A percentile compares a stretch with the other conserved stretches of the same genome.
Evolutionary conservation across 2,329 filamentous ascomycete species (phyloP).

Genomic region (Diaporthe aspalathi): DNA sequence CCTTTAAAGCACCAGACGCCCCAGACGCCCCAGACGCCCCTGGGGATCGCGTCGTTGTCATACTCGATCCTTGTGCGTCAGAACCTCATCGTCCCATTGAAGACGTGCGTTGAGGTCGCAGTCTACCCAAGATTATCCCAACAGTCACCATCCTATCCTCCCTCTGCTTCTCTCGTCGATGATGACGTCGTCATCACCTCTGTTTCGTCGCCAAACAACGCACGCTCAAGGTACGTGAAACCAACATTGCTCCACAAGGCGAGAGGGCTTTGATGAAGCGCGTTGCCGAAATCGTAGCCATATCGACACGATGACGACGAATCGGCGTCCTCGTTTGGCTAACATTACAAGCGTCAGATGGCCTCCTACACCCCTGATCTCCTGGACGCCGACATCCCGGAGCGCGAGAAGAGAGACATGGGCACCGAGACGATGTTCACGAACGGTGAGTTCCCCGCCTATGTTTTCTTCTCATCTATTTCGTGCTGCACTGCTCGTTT

Average conservation of each 20-base stretch:
- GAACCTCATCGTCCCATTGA: neutral
- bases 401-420: neutral
- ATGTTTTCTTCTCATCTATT: neutral
- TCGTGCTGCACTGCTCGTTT: neutral
- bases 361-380: neutral
- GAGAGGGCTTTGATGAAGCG: neutral
- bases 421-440: neutral
- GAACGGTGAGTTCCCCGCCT: neutral
- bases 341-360: neutral
- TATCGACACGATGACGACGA: neutral
- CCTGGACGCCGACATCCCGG: neutral
- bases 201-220: neutral
- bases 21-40: neutral
- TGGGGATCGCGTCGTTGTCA: neutral
- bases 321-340: neutral
- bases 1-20: neutral
- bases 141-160: neutral
- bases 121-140: neutral
- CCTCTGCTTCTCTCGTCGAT: neutral
- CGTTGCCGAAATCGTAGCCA: neutral
- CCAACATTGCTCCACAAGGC: neutral
- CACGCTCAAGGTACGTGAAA: neutral
- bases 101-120: neutral
- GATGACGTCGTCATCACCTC: too few relatives aligned
- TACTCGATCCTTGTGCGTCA: neutral